A percentile compares a stretch with the other conserved stretches of the same genome.
phyloP scores from a whole-genome alignment of 2,329 filamentous ascomycete species.

The Claviceps cyperi region DNA sequence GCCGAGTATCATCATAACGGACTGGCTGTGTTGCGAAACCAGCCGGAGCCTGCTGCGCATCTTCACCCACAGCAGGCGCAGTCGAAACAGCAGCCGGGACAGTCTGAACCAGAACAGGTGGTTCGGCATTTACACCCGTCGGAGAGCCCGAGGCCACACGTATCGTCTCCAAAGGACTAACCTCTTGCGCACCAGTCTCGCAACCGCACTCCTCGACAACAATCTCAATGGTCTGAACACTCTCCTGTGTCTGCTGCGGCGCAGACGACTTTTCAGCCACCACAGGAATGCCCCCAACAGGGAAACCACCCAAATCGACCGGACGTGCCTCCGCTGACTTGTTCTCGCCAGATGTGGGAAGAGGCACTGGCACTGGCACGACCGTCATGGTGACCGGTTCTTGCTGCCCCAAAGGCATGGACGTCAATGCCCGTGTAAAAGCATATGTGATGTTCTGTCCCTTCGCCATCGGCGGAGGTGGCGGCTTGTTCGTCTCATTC shows the following conservation, averaged over 20 bases:
- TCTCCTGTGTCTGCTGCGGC: background rate
- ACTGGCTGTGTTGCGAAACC: too few species aligned
- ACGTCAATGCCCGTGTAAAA: background rate
- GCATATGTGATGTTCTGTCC: constrained; percentile 7
- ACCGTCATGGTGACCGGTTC: background rate
- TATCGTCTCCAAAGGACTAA: background rate
- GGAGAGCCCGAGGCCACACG: too few species aligned
- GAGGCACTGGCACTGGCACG: background rate
- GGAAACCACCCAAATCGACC: background rate
- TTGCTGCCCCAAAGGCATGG: background rate
- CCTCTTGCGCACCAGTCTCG: background rate
- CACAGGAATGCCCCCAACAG: background rate
- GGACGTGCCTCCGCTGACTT: too few species aligned
- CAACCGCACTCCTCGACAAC: constrained; percentile 12
- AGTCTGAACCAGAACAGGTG: too few species aligned
- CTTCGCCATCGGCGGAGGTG: constrained; percentile 20
- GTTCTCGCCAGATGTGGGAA: background rate
- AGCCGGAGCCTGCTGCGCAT: too few species aligned
- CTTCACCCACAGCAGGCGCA: too few species aligned
- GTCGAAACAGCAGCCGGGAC: too few species aligned
- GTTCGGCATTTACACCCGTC: too few species aligned
- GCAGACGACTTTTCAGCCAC: too few species aligned
- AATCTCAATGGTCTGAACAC: constrained; percentile 10
- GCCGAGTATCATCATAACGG: too few species aligned
- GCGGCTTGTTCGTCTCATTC: constrained; percentile 14